Evolutionary conservation across 768 basidiomycete genomes (phyloP), one percentile per base, ranked within the genome.

Genomic region (Xerocomellus amylosporus): DNA sequence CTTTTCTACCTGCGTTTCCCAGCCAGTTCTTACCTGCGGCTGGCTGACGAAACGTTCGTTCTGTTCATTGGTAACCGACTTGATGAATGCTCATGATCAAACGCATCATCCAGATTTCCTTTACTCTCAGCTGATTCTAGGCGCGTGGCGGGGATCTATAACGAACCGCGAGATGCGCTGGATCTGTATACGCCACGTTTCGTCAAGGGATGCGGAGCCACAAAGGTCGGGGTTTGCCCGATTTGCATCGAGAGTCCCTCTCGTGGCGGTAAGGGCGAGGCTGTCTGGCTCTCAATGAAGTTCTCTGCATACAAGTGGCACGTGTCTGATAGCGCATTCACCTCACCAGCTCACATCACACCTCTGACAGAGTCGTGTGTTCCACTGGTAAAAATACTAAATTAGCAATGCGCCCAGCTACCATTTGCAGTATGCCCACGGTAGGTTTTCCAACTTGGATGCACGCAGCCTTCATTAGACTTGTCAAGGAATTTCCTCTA

Each of bases 291-390:
- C 33, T 80, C 83, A 2, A 90, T 84, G 81, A 90, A 90, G 60
- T 85, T 87, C 63, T 87, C 85, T 14, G 89, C 89, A 19, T 90
- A 84, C 75, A 90, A 91, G 88, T 90, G 74, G 87, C 85, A 54
- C 15, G 80, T 77, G 22, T 42, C 17, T 38, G 17, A 38, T 20
- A 28, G 8, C n/a, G 30, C 47, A 36, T 22, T n/a, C 14, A 31
- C 14, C 41, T 51, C 41, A n/a, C 41, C 20, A n/a, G 19, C 56
- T 58, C 19, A 58, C 44, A 10, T 52, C n/a, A 39, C 6, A 12
- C 22, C 38, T 46, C 19, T 39, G 22, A 58, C 47, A 71, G 69
- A 56, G 70, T 59, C 43, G 37, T 24, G 15, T 51, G 46, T 40
- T 41, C 42, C 34, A 24, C 26, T 45, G 8, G 33, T 28, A 34